Evolutionary conservation across 2,329 filamentous ascomycete species (phyloP).

Genomic region (Penicillium sp.): DNA sequence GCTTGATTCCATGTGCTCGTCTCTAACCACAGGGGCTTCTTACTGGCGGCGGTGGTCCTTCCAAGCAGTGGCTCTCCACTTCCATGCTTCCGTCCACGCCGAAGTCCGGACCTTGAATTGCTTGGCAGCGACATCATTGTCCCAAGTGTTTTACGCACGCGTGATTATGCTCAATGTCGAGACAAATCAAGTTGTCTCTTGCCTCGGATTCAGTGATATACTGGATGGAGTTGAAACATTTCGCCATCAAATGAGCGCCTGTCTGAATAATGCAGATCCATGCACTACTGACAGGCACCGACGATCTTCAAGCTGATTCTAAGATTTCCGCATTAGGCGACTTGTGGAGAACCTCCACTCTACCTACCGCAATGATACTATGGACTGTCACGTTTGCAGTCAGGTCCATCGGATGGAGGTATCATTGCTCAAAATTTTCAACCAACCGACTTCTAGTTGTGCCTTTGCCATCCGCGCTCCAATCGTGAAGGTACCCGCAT

Average conservation of each 20-base stretch:
- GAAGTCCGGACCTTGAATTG: not conserved
- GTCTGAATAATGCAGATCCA: not conserved
- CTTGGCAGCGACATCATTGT: not conserved
- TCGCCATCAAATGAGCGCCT: not conserved
- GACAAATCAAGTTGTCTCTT: not conserved
- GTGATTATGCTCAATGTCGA: not conserved
- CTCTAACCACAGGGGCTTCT: not conserved
- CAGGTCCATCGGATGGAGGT: conserved; percentile 10
- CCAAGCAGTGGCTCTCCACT: not conserved
- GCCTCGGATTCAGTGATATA: not conserved
- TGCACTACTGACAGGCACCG: not conserved
- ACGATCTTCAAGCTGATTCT: not conserved
- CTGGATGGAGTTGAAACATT: not conserved
- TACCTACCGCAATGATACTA: conserved; percentile 25
- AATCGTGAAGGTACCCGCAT: conserved; percentile 13
- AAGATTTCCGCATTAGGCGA: conserved; percentile 20
- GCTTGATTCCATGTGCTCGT: not conserved
- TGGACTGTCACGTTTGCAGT: conserved; percentile 32
- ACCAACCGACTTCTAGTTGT: conserved; percentile 15
- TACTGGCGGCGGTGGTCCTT: not conserved
- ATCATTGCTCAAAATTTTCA: conserved; percentile 15
- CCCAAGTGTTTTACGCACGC: not conserved
- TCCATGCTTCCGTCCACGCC: not conserved
- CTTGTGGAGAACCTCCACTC: conserved; percentile 13
- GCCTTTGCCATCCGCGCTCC: conserved; percentile 22